Evolutionary conservation across 495 filamentous ascomycete genomes (phyloP), one percentile per base, ranked within the genome.

Genomic region (Elasticomyces elasticus): DNA sequence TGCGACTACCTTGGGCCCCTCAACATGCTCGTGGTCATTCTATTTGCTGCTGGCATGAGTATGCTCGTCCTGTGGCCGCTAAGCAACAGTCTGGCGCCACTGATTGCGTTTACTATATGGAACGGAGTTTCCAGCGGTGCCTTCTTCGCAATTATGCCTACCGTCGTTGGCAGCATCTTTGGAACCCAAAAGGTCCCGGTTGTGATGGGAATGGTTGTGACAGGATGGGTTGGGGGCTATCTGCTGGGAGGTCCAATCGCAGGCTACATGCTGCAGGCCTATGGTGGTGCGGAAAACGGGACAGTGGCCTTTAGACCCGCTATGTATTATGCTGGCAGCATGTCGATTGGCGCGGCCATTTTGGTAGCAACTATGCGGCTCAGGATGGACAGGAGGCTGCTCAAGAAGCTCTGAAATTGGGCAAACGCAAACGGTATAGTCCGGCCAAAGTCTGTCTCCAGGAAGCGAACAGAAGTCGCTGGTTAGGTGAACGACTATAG

Each of bases 121-220:
- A 82, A 79, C 53, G 78, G 79, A 1, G 66, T 73, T 49, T 69
- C 76, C 0, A 81, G 79, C 60, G 79, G 78, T 0, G 75, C 69
- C 0, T 81, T 81, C 65, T 82, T 82, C 56, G 74, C 74, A 4
- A 78, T 76, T 0, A 76, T 80, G 65, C 78, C 79, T 2, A 84
- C 80, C 5, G 79, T 78, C 7, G 75, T 81, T 0, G 76, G 75
- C 1, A 76, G 73, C 60, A 69, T 79, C 11, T 79, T 81, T 65
- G 76, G 78, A 3, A 31, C 4, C 19, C 35, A 40, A 15, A 40
- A 40, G 35, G 13, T 40, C 5, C 35, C 35, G 2, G 19, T 40
- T 17, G 35, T 15, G 13, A 40, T 40, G 35, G 35, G 35, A n/a
- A 40, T 40, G 35, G 19, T 40, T 13, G 35, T 40, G 5, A 40